Base-by-base conservation (phyloP, 78 protist genomes). In the Dictyostelium brefeldianum region DNA sequence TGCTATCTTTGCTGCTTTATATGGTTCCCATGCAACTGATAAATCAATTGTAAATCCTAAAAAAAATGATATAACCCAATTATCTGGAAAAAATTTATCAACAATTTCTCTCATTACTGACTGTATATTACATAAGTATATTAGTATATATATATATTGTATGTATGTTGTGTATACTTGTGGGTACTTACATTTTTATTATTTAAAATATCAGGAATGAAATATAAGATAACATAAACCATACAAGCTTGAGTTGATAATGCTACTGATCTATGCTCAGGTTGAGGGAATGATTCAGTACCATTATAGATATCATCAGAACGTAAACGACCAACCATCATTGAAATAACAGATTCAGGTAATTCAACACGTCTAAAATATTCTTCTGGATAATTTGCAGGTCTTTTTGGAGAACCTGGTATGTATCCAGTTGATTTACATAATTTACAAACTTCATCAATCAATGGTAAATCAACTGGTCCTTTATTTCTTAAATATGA, bases 61-160 rank as follows among this genome's bases (percentile, higher is more conserved):
- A 95, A 98, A 98, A 95, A 79, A 95, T 50, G 99, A n/a, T 22
- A 98, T 92, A 41, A 99, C 96, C 98, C 98, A 99, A 89, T 98
- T 98, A 95, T 98, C 99, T 46, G 96, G 94, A 87, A 98, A 98
- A 83, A 96, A 98, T 89, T 98, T 98, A 83, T 98, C 99, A 57
- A 98, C 99, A 64, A 99, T 97, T 89, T 98, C 99, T 43, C 99
- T 92, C 99, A 99, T 99, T 54, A 95, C 78, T 57, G 99, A 59
- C 95, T 81, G 75, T 10, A 41, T 8, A 7, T 56, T 31, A 31
- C 25, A 18, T 36, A 46, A 31, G 9, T 20, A 36, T 36, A 36
- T 36, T 36, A 36, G 43, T 36, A 36, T 36, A 36, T 36, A 36
- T 36, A 2, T 36, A 36, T 48, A 48, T 48, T 51, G 56, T 51